A percentile compares a stretch with the other conserved stretches of the same genome.
Conservation (phyloP, 2,329 filamentous ascomycete genomes). For the Tolypocladium album region DNA sequence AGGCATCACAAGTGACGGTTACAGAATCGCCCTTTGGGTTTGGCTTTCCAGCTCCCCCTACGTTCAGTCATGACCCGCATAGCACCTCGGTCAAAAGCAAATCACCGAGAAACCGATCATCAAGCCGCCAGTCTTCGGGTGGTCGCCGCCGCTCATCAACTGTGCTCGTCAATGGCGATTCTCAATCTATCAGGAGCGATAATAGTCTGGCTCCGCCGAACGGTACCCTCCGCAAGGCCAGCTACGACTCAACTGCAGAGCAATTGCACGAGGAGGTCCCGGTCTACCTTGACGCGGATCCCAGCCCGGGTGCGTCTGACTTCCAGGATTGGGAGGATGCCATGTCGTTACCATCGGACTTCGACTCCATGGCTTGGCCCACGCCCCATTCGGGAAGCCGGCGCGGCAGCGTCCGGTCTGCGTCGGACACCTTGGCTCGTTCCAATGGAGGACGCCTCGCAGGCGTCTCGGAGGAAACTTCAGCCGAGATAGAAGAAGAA, state of each 20-base stretch:
- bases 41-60: conserved; percentile 23
- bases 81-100: not conserved
- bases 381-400: not conserved
- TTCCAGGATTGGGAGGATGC: conserved; percentile 22
- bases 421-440: conserved; percentile 2
- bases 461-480: conserved; percentile 2
- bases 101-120: not conserved
- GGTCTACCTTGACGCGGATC: conserved; percentile 19
- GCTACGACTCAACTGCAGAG: conserved; percentile 7
- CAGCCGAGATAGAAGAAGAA: conserved; percentile 6
- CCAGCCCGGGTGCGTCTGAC: conserved; percentile 26
- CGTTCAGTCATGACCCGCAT: not conserved
- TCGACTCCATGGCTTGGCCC: not conserved
- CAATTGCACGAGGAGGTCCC: conserved; percentile 5
- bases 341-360: conserved; percentile 2
- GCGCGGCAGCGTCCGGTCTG: not conserved
- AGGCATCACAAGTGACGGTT: conserved; percentile 18
- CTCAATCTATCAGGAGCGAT: not conserved
- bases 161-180: not conserved
- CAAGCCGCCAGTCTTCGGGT: not conserved
- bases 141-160: not conserved
- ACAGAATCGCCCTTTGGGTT: conserved; percentile 19
- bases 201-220: not conserved
- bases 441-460: not conserved
- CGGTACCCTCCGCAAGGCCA: conserved; percentile 6